phyloP scores from a whole-genome alignment of 1,284 basidiomycete species.

The Stygiomarasmius scandens region DNA sequence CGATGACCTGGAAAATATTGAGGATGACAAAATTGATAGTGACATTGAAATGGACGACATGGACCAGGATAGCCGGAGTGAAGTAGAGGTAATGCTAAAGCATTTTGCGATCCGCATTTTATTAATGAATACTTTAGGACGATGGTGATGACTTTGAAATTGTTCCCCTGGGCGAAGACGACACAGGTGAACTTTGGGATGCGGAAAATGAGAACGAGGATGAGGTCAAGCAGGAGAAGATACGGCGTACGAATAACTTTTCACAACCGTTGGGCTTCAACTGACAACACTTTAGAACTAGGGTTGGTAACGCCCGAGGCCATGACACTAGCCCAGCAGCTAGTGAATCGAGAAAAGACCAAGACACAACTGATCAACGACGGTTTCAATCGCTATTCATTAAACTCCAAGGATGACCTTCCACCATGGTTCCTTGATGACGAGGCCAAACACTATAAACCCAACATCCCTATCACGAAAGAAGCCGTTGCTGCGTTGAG shows the following conservation, averaged over 20 bases:
- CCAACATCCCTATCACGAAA: conserved; percentile 96
- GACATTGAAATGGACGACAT: conserved; percentile 37
- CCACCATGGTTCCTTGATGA: conserved; percentile 98
- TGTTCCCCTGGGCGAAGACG: conserved; percentile 69
- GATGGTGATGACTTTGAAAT: conserved; percentile 71
- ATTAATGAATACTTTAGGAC: conserved; percentile 14
- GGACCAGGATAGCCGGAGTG: conserved; percentile 22
- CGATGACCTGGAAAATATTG: conserved; percentile 46
- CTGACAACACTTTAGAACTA: conserved; percentile 55
- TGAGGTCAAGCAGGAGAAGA: conserved; percentile 68
- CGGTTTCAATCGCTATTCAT: conserved; percentile 93
- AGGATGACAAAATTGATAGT: conserved; percentile 37
- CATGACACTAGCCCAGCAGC: conserved; percentile 87
- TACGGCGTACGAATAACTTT: conserved; percentile 62
- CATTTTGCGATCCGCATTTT: not conserved
- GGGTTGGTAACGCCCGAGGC: conserved; percentile 92
- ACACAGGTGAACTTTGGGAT: conserved; percentile 81
- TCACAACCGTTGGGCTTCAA: conserved; percentile 9
- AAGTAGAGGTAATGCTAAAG: conserved; percentile 13
- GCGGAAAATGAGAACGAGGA: conserved; percentile 81
- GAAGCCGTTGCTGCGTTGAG: conserved; percentile 89
- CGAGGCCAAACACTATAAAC: conserved; percentile 90
- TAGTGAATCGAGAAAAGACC: conserved; percentile 92
- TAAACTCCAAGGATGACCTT: conserved; percentile 89
- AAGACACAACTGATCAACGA: conserved; percentile 91